Evolutionary conservation across 331 rosid genomes (phyloP), one percentile per base, ranked within the genome.

Genomic region (Malus hybrid): DNA sequence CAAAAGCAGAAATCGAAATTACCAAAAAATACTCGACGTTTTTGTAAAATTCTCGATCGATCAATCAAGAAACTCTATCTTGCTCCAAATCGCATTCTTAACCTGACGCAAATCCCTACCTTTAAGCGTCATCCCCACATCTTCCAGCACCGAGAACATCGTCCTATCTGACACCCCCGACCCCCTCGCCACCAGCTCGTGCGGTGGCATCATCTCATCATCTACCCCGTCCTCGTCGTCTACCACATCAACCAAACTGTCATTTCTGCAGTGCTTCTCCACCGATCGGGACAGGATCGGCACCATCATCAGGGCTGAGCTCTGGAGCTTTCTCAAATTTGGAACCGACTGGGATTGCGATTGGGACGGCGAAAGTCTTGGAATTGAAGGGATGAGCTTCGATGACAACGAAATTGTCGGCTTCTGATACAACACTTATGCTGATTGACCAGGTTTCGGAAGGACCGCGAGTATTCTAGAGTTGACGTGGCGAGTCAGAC

Each of bases 21-120:
- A 19, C 7, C 14, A 34, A 67, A 27, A 9, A 29, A 3, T 44
- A 28, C 19, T 1, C 1, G 0, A 34, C 2, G 13, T 16, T 32
- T 48, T 28, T 14, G 33, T 39, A 39, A 5, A 57, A 54, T 3
- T 24, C 1, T 5, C 32, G 28, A 69, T 50, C 28, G 24, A 39
- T 75, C 76, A 91, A 77, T 93, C 96, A 22, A 93, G 91, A 86
- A 93, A 93, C 46, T 96, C 98, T 34, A 96, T 93, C 82, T 83
- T 79, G 69, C 96, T 89, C 93, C 92, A 86, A 67, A 93, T 83
- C 4, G 97, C 98, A 44, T 93, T 91, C 68, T 97, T 84, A 31
- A 91, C 96, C 89, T 85, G 97, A 19, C 96, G 89, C 20, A 93
- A 90, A 83, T 93, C 97, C 76, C 98, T 84, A 78, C 97, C 98